These are phyloP conservation scores for Leucoagaricus sp. DNA, from an alignment of 1,284 basidiomycete genomes.

Conservation along the genomic window DNA sequence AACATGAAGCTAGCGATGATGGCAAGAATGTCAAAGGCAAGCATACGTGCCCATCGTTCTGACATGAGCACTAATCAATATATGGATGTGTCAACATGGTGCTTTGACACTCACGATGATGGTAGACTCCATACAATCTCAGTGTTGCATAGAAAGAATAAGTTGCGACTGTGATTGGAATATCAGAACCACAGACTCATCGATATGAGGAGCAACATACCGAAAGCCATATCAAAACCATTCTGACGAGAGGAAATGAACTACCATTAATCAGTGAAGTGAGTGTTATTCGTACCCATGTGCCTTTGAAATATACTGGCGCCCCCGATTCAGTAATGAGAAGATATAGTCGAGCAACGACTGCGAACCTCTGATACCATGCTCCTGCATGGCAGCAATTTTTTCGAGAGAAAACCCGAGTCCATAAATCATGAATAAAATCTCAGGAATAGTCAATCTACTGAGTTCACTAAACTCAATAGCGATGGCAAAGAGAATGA, in stretches of 20 bases:
- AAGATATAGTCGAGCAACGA: too few species aligned
- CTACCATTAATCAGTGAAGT: neutral
- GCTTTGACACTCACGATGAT: constrained; percentile 46
- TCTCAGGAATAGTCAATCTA: constrained; percentile 64
- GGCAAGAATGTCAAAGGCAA: constrained; percentile 74
- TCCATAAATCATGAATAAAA: constrained; percentile 80
- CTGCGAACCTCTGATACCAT: constrained; percentile 74
- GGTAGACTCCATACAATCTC: constrained; percentile 71
- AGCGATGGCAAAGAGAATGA: constrained; percentile 81
- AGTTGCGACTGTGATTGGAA: constrained; percentile 57
- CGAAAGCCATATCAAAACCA: constrained; percentile 88
- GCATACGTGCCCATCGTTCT: constrained; percentile 63
- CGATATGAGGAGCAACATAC: constrained; percentile 33
- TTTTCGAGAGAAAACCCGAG: constrained; percentile 91
- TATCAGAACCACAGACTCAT: neutral
- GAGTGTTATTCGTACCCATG: constrained; percentile 56
- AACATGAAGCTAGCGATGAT: constrained; percentile 87
- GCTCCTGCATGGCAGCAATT: constrained; percentile 91
- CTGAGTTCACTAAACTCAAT: constrained; percentile 73
- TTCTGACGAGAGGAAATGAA: constrained; percentile 55
- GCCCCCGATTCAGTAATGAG: too few species aligned
- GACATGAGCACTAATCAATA: neutral
- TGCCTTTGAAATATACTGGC: constrained; percentile 82
- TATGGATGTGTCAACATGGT: neutral
- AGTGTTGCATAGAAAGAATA: constrained; percentile 76